Conservation (phyloP, 1,139 yeast species). For the Entelexis sorbosivorans region DNA sequence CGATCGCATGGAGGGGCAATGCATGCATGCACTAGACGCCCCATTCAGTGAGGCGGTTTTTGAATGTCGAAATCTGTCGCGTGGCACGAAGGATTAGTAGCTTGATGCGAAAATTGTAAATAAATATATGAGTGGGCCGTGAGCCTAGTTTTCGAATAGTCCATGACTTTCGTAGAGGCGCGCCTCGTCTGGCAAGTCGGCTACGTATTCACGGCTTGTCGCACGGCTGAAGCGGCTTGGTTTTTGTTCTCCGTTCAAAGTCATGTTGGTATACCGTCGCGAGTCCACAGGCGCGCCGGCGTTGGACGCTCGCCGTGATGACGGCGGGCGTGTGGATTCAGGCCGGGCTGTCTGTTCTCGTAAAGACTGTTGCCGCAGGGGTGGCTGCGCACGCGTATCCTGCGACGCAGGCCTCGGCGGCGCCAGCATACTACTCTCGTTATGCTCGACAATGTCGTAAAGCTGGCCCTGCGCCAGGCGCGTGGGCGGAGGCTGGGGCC, state of each 20-base stretch:
- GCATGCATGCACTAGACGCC: not conserved
- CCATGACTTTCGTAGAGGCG: slow-evolving; percentile 14
- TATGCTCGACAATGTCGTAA: slow-evolving; percentile 5
- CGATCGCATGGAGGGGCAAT: not conserved
- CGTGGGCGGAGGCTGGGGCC: not conserved
- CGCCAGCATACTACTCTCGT: not conserved
- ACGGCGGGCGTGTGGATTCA: not conserved
- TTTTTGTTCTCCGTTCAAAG: not conserved
- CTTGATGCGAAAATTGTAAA: not conserved
- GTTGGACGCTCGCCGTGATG: not conserved
- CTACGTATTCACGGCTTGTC: slow-evolving; percentile 20
- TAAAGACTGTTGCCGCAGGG: not conserved
- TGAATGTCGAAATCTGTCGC: too few species aligned
- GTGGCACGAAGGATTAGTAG: not conserved
- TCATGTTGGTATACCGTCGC: not conserved
- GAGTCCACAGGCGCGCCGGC: not conserved
- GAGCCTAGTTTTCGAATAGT: not conserved
- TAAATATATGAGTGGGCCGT: not conserved
- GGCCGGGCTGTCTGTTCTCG: not conserved
- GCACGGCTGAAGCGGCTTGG: slow-evolving; percentile 16
- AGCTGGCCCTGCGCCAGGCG: slow-evolving; percentile 5
- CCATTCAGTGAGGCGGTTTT: not conserved
- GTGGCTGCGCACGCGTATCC: not conserved
- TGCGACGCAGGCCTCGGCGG: not conserved
- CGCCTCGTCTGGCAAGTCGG: slow-evolving; percentile 23